Base-by-base conservation (phyloP, 345 rosid species). In the Atalantia buxifolia region DNA sequence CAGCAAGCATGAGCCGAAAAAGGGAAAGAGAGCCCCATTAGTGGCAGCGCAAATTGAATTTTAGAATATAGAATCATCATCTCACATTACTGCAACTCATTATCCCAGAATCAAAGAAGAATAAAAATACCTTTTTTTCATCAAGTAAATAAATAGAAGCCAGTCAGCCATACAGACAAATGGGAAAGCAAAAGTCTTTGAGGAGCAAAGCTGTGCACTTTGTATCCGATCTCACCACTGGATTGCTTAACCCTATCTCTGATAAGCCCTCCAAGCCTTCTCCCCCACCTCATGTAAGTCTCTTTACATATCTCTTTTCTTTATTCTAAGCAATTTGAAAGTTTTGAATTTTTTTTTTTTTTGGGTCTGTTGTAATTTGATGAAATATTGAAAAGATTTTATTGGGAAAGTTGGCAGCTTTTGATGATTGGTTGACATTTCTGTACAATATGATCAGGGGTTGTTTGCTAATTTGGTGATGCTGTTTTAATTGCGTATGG, bases 141-240 rank as follows among this genome's bases (percentile, higher is more conserved):
- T 18, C 57, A 18, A 53, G 22, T 53, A 18, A 16, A 16, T 53
- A 53, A 53, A 19, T 16, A 53, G 22, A 5, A 53, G 7, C 21
- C 16, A 2, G 50, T 18, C 18, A 45, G 50, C 50, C 50, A 13
- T 12, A 12, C 55, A 40, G 8, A 48, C 25, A 36, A 33, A 93
- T 93, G 98, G 91, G 90, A 21, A 89, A 86, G 74, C 92, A 88
- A 72, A 86, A 80, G 87, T 93, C 94, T 16, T 76, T 95, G 75
- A 88, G 90, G 88, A 92, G 94, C 86, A 95, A 91, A 89, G 98
- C 98, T 56, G 97, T 90, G 45, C 90, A 93, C 89, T 92, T 96
- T 48, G 98, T 96, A 72, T 82, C 98, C 88, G 97, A 92, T 90
- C 88, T 95, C 81, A 92, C 99, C 91, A 87, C 97, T 79, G 97